Evolutionary conservation across 179 eudicot genomes (phyloP).

Genomic region (Beta lomatogona): DNA sequence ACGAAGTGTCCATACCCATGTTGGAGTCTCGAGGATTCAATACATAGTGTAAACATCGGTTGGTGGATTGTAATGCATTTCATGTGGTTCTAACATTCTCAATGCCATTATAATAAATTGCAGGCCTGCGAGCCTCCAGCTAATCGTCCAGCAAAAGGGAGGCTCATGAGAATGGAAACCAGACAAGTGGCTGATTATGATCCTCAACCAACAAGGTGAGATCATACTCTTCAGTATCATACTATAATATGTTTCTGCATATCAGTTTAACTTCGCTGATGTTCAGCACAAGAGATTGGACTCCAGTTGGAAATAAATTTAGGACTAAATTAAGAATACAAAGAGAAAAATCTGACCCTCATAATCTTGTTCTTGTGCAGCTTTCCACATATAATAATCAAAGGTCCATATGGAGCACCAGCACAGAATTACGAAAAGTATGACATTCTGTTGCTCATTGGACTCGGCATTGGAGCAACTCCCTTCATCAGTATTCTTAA

Average conservation of each 20-base stretch:
- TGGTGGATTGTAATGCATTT: background rate
- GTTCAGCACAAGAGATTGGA: background rate
- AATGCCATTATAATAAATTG: slow-evolving; percentile 25
- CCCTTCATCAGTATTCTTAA: slow-evolving; percentile 93
- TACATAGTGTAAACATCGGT: no score
- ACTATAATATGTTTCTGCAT: background rate
- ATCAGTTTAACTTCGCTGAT: background rate
- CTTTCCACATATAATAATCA: slow-evolving; percentile 69
- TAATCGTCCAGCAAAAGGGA: slow-evolving; percentile 46
- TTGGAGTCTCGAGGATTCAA: no score
- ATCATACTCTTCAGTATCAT: slow-evolving; percentile 1
- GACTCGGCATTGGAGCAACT: slow-evolving; percentile 98
- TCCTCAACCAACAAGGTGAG: slow-evolving; percentile 49
- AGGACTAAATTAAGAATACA: no score
- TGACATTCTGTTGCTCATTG: slow-evolving; percentile 78
- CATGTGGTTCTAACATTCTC: background rate
- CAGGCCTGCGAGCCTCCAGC: slow-evolving; percentile 64
- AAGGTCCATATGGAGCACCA: slow-evolving; percentile 98
- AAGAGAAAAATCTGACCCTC: background rate
- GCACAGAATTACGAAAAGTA: slow-evolving; percentile 85
- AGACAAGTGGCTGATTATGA: slow-evolving; percentile 42
- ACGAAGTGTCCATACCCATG: no score
- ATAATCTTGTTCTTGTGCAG: slow-evolving; percentile 34
- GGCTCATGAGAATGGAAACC: slow-evolving; percentile 69
- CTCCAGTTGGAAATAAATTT: background rate